phyloP scores from a whole-genome alignment of 2,329 filamentous ascomycete species.

The Pleurostoma richardsiae region DNA sequence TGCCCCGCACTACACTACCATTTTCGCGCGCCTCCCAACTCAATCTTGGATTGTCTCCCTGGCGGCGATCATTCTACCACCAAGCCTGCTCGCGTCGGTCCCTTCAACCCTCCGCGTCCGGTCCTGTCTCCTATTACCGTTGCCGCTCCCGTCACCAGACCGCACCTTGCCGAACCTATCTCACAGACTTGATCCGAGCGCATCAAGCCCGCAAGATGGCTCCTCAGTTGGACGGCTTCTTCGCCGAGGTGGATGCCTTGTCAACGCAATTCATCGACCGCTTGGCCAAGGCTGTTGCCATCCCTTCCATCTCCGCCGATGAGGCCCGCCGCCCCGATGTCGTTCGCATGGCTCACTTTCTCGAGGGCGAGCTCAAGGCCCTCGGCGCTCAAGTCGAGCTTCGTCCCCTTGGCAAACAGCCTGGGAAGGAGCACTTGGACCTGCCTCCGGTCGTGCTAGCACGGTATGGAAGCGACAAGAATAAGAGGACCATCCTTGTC shows the following conservation, averaged over 20 bases:
- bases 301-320: constrained; percentile 92
- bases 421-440: constrained; percentile 82
- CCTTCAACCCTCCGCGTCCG: no score
- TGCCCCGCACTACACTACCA: no score
- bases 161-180: constrained; percentile 33
- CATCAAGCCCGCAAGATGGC: constrained; percentile 76
- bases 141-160: no score
- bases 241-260: constrained; percentile 82
- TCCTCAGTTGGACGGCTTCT: constrained; percentile 85
- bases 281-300: constrained; percentile 86
- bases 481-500: constrained; percentile 90
- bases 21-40: no score
- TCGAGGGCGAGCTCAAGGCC: constrained; percentile 73
- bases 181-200: constrained; percentile 45
- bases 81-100: no score
- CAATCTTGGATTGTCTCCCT: no score
- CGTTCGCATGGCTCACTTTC: constrained; percentile 91
- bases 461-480: constrained; percentile 86
- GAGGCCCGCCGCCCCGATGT: constrained; percentile 87
- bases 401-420: constrained; percentile 84
- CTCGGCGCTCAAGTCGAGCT: constrained; percentile 87
- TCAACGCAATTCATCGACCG: constrained; percentile 82
- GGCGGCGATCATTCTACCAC: no score
- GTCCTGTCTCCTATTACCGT: no score
- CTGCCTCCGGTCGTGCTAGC: constrained; percentile 90